Evolutionary conservation across 768 basidiomycete genomes (phyloP).

Genomic region (Tricholoma terreum): DNA sequence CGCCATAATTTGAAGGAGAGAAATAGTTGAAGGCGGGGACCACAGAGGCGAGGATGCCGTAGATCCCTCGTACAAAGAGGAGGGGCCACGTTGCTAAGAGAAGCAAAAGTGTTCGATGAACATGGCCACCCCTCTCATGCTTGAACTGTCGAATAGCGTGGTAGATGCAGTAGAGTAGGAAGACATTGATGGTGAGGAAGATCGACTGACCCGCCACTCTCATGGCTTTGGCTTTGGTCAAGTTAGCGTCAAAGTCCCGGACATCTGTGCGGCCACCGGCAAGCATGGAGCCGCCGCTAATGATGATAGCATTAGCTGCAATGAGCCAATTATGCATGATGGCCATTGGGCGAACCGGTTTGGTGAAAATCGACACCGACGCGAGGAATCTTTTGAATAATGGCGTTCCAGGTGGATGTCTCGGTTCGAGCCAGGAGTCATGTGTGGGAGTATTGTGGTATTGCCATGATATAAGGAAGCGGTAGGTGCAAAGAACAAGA

Average conservation of each 20-base stretch:
- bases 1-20: slow-evolving; percentile 19
- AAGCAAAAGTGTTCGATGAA: slow-evolving; percentile 28
- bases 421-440: slow-evolving; percentile 34
- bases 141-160: slow-evolving; percentile 24
- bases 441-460: slow-evolving; percentile 28
- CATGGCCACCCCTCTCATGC: slow-evolving; percentile 10
- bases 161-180: slow-evolving; percentile 23
- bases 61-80: slow-evolving; percentile 31
- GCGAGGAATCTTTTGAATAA: slow-evolving; percentile 18
- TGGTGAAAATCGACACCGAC: slow-evolving; percentile 22
- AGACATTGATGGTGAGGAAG: slow-evolving; percentile 28
- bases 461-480: slow-evolving; percentile 36
- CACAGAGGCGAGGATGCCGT: slow-evolving; percentile 27
- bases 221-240: slow-evolving; percentile 25
- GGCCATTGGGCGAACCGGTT: slow-evolving; percentile 26
- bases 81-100: slow-evolving; percentile 30
- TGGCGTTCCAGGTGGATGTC: slow-evolving; percentile 14
- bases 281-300: slow-evolving; percentile 30
- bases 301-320: slow-evolving; percentile 30
- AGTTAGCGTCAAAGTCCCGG: slow-evolving; percentile 7
- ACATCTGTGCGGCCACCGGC: slow-evolving; percentile 21
- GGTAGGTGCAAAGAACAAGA: slow-evolving; percentile 31
- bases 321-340: slow-evolving; percentile 29
- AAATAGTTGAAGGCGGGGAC: slow-evolving; percentile 26
- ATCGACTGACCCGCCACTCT: slow-evolving; percentile 30